Base-by-base conservation (phyloP, 2,329 filamentous ascomycete genomes). In the Aureobasidium vineae region DNA sequence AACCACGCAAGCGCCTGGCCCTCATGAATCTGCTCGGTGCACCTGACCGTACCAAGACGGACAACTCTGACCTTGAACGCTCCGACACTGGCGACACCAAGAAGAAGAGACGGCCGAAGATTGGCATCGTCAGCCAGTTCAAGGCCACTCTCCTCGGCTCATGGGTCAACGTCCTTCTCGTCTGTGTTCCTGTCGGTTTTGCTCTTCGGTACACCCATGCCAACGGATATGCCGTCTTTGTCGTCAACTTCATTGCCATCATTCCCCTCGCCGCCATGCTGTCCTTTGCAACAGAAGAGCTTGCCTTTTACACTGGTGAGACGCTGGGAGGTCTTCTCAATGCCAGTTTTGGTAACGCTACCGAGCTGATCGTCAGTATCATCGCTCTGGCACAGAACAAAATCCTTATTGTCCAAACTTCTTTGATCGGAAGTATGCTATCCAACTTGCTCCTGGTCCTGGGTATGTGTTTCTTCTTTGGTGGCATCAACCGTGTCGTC, bases 191-290 rank as follows among this genome's bases (percentile, higher is more conserved):
- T 0, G 85, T 87, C 40, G 93, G 93, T 61, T 78, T 97, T 72
- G 90, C 85, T 1, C 76, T 94, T 63, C 86, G 90, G 72, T 92
- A 89, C 73, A 79, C 86, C 21, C 70, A 79, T 13, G 79, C 90
- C 61, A 81, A 84, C 73, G 81, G 83, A 3, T 82, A 89, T 67
- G 84, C 83, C 23, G 82, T 95, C 54, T 97, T 97, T 73, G 86
- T 93, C 66, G 85, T 97, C 78, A 97, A 97, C 80, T 97, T 97
- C 73, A 85, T 97, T 70, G 94, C 93, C 68, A 97, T 97, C 71
- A 88, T 97, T 67, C 93, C 93, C 0, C 83, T 97, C 47, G 94
- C 94, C 2, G 90, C 89, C 16, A 88, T 97, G 81, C 82, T 98
- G 28, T 89, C 90, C 72, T 96, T 90, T 73, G 91, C 91, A 0